Evolutionary conservation across 768 basidiomycete genomes (phyloP), one percentile per base, ranked within the genome.

Genomic region (Collybia sordida): DNA sequence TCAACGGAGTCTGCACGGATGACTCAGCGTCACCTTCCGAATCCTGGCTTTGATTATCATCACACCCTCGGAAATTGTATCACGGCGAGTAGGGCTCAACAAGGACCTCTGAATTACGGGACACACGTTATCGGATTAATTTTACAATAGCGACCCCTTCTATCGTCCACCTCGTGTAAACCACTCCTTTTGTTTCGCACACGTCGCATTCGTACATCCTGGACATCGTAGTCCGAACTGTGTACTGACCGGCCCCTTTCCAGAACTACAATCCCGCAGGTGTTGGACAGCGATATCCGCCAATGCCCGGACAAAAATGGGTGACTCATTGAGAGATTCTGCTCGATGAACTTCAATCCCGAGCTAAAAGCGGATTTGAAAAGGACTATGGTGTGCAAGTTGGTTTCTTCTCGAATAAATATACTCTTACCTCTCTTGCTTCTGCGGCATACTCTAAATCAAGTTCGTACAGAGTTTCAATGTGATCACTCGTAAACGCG

Each of bases 401-500:
- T 27, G 9, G 38, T 56, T 43, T 52, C 50, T 42, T 37, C 14
- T 42, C 47, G 47, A 54, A 21, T 51, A 35, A 52, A 50, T 36
- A 49, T 36, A 45, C 47, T 63, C 82, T 63, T 59, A 94, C 94
- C 83, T 96, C 86, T 65, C 80, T 80, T 7, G 90, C 97, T 70
- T 98, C 95, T 69, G 85, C 86, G 50, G 79, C 79, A 62, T 98
- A 97, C 66, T 99, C 97, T 46, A 95, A 67, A 67, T 99, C 97
- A 43, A 98, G 78, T 72, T 99, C 97, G 61, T 90, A 98, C 43
- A 99, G 75, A 19, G 97, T 99, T 75, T 99, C 97, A 61, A 99
- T 98, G 66, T 99, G 97, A 70, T 99, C 97, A 65, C 89, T 94
- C 12, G 97, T 99, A 73, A 99, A 99, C 21, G 97, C 97, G 54